Evolutionary conservation across 2,329 filamentous ascomycete genomes (phyloP).

Genomic region (Tolypocladium amazonense): DNA sequence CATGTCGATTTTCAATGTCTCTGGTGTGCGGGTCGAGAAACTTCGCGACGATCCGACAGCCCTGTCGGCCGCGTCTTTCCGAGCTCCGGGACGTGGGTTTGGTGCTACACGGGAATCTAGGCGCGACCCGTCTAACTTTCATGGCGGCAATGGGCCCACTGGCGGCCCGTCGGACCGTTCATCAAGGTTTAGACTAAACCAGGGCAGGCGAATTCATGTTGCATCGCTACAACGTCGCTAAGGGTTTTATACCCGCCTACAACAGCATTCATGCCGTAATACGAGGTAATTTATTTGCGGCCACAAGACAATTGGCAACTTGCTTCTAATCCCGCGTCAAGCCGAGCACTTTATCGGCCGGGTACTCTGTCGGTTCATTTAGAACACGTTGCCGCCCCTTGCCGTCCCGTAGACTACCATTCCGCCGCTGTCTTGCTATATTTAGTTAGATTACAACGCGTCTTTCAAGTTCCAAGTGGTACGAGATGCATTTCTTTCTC

Average conservation of each 20-base stretch:
- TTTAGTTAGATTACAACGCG: slow-evolving; percentile 9
- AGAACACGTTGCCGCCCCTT: background rate
- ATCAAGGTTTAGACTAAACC: background rate
- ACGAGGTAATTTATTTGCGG: too few relatives aligned
- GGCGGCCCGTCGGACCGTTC: background rate
- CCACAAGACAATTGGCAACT: too few relatives aligned
- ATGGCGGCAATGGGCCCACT: background rate
- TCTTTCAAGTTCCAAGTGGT: background rate
- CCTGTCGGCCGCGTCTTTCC: background rate
- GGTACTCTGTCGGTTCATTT: too few relatives aligned
- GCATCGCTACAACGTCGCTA: background rate
- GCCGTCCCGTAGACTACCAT: background rate
- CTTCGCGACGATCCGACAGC: background rate
- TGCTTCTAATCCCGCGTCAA: background rate
- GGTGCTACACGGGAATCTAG: background rate
- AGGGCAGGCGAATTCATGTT: background rate
- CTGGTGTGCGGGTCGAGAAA: background rate
- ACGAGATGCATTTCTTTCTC: background rate
- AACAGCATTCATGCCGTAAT: too few relatives aligned
- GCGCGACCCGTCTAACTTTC: background rate
- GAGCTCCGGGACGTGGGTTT: background rate
- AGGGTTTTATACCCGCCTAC: background rate
- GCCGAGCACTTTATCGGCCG: background rate
- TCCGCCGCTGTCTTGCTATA: slow-evolving; percentile 8
- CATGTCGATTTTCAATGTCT: background rate